Conservation (phyloP, 129 eudicot genomes). For the Saussurea involucrata region DNA sequence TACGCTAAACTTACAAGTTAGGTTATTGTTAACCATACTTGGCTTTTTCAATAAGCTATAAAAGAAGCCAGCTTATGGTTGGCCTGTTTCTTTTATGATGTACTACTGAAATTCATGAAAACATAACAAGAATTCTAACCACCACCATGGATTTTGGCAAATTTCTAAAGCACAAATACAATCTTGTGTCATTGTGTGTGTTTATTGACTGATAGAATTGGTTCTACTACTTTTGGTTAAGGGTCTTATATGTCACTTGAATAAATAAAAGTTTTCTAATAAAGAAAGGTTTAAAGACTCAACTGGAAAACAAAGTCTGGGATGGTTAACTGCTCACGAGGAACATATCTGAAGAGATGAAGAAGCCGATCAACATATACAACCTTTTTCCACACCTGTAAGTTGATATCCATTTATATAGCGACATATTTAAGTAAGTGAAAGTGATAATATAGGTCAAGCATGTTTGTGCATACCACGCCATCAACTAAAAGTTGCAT, state of each 20-base stretch:
- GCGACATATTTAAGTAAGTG: not conserved
- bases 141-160: not conserved
- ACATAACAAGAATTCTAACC: not conserved
- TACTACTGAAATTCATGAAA: not conserved
- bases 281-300: constrained; percentile 40
- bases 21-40: not conserved
- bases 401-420: not conserved
- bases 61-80: not conserved
- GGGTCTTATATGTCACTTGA: not conserved
- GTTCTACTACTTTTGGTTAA: not conserved
- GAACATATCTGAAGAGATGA: constrained; percentile 92
- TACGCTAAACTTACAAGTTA: not conserved
- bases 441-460: not conserved
- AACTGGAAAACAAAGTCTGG: constrained; percentile 99
- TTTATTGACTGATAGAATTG: not conserved
- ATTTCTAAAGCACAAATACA: not conserved
- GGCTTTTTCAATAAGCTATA: not conserved
- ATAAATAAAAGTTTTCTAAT: not conserved
- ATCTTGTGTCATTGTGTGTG: no score
- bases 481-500: constrained; percentile 82
- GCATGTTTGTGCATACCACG: constrained; percentile 46
- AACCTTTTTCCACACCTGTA: constrained; percentile 92
- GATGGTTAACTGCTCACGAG: constrained; percentile 92
- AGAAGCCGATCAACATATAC: constrained; percentile 89
- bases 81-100: not conserved